Evolutionary conservation across 352 stramenopile genomes (phyloP).

Genomic region (Phytopythium litorale): DNA sequence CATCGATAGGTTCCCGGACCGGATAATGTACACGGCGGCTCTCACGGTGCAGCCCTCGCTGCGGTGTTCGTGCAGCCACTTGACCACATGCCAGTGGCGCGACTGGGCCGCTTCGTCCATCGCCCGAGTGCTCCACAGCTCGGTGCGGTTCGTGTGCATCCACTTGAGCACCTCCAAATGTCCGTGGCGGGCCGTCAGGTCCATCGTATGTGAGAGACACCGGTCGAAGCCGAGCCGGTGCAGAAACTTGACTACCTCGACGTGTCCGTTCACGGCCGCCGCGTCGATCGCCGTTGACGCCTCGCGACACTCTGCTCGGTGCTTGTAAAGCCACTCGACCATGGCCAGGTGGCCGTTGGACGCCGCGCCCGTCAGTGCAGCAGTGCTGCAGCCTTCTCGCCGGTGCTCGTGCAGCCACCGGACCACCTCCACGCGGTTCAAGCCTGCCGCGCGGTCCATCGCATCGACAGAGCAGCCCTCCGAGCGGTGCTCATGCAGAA

Average conservation of each 20-base stretch:
- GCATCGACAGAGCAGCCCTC: slow-evolving; percentile 21
- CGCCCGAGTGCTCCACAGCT: slow-evolving; percentile 22
- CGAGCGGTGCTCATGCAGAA: slow-evolving; percentile 8
- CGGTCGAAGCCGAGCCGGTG: slow-evolving; percentile 13
- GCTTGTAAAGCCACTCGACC: slow-evolving; percentile 29
- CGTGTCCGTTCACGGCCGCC: slow-evolving; percentile 22
- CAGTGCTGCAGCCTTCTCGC: slow-evolving; percentile 26
- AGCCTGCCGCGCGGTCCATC: background rate
- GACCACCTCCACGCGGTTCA: slow-evolving; percentile 11
- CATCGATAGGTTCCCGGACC: background rate
- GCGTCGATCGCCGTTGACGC: slow-evolving; percentile 23
- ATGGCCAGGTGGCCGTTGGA: slow-evolving; percentile 24
- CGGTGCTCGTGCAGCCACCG: slow-evolving; percentile 16
- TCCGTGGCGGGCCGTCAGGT: slow-evolving; percentile 15
- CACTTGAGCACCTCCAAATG: slow-evolving; percentile 26
- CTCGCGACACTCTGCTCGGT: slow-evolving; percentile 21
- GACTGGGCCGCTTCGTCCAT: slow-evolving; percentile 26
- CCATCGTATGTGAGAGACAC: slow-evolving; percentile 29
- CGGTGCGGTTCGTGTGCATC: slow-evolving; percentile 26
- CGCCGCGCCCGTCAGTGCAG: slow-evolving; percentile 22
- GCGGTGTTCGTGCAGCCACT: slow-evolving; percentile 35
- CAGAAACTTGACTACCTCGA: slow-evolving; percentile 27
- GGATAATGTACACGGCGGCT: slow-evolving; percentile 30
- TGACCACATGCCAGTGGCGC: slow-evolving; percentile 28
- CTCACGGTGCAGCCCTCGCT: slow-evolving; percentile 23